Conservation (phyloP, 257 asterid species). For the Fraxinus anomala region DNA sequence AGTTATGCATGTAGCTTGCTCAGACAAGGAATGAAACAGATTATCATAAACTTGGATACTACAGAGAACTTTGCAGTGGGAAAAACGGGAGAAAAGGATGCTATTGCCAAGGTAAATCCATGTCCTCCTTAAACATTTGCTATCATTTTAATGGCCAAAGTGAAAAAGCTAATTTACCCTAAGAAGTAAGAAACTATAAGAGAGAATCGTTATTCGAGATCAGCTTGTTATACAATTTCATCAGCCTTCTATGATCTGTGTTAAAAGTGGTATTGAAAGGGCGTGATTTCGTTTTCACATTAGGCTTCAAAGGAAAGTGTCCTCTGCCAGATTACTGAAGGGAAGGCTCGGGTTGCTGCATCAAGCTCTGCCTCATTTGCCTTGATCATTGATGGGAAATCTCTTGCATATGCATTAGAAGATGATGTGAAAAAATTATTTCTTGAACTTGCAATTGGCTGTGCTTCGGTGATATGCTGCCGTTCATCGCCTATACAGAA, state of each 20-base stretch:
- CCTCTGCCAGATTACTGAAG: conserved; percentile 63
- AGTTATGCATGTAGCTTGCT: conserved; percentile 92
- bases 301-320: conserved; percentile 81
- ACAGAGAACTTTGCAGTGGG: conserved; percentile 71
- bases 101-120: conserved; percentile 67
- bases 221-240: no score
- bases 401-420: conserved; percentile 83
- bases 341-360: conserved; percentile 56
- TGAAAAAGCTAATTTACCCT: background rate
- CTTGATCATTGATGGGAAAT: conserved; percentile 91
- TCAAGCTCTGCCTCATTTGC: conserved; percentile 73
- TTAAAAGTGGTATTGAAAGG: background rate
- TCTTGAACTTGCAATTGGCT: conserved; percentile 73
- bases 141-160: background rate
- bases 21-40: conserved; percentile 97
- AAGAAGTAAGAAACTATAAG: no score
- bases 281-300: conserved; percentile 16
- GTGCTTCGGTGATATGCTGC: conserved; percentile 97
- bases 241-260: background rate
- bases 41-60: conserved; percentile 61
- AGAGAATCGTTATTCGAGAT: no score
- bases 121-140: conserved; percentile 6
- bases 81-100: conserved; percentile 67
- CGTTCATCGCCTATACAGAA: conserved; percentile 98
- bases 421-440: conserved; percentile 62